Percentiles rank a stretch among this genome's conserved stretches.
phyloP scores from a whole-genome alignment of 1,284 basidiomycete genomes.

The Afroboletus lepidellus region DNA sequence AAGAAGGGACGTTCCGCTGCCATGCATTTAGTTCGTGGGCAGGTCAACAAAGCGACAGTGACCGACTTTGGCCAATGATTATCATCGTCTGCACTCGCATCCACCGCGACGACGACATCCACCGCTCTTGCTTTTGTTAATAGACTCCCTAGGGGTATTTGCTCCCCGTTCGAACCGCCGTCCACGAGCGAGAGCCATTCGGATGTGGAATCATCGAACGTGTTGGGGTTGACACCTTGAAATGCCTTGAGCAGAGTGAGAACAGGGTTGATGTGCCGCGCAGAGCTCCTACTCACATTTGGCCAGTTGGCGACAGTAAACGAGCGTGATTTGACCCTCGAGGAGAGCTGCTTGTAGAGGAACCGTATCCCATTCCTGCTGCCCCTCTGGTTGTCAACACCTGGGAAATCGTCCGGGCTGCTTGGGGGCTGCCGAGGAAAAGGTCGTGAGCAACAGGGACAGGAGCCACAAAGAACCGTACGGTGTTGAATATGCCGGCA shows the following conservation, averaged over 20 bases:
- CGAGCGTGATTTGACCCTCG: conserved; percentile 48
- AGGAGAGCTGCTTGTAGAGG: conserved; percentile 44
- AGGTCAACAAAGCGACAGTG: neutral
- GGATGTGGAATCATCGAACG: conserved; percentile 48
- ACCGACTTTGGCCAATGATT: conserved; percentile 68
- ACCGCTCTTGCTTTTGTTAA: conserved; percentile 61
- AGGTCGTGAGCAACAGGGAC: neutral
- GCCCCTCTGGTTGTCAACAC: conserved; percentile 31
- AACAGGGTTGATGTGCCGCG: neutral
- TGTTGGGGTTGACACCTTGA: conserved; percentile 43
- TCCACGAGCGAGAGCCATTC: conserved; percentile 59
- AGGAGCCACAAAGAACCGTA: conserved; percentile 21
- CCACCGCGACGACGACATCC: conserved; percentile 71
- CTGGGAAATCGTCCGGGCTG: conserved; percentile 39
- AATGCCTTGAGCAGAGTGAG: conserved; percentile 42
- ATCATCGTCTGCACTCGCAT: conserved; percentile 60
- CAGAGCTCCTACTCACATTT: conserved; percentile 36
- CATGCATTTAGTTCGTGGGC: neutral
- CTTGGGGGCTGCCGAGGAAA: conserved; percentile 47
- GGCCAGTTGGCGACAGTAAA: conserved; percentile 71
- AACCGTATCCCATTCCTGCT: conserved; percentile 43
- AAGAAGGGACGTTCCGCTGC: conserved; percentile 51
- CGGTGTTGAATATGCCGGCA: conserved; percentile 65
- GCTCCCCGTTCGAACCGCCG: conserved; percentile 59
- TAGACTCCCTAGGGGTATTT: conserved; percentile 62